Percentiles rank a stretch among this genome's conserved stretches.
Evolutionary conservation across 805 yeast genomes (phyloP).

Genomic region (Diddensiella transvaalensis): DNA sequence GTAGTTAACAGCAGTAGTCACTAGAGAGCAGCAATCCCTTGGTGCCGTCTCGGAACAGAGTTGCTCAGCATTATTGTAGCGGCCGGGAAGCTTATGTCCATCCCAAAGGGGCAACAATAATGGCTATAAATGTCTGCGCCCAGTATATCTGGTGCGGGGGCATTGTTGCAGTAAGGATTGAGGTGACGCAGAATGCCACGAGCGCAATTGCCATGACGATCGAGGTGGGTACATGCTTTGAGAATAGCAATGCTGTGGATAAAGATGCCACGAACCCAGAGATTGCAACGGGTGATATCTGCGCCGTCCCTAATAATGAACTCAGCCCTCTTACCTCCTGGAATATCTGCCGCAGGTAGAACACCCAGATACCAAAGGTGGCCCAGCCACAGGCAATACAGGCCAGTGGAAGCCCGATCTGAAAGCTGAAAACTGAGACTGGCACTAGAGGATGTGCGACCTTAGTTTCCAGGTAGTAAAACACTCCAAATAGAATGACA

Average conservation of each 20-base stretch:
- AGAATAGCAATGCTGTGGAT: slow-evolving; percentile 12
- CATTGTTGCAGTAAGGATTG: slow-evolving; percentile 48
- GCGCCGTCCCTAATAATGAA: slow-evolving; percentile 45
- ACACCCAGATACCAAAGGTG: slow-evolving; percentile 71
- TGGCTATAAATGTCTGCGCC: slow-evolving; percentile 52
- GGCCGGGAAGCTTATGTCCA: slow-evolving; percentile 78
- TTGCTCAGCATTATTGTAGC: slow-evolving; percentile 61
- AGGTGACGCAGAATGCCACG: slow-evolving; percentile 53
- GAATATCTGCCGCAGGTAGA: slow-evolving; percentile 52
- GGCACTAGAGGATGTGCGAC: slow-evolving; percentile 57
- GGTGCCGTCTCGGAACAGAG: slow-evolving; percentile 56
- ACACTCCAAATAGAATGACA: slow-evolving; percentile 39
- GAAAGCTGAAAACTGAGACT: slow-evolving; percentile 40
- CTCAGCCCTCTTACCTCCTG: slow-evolving; percentile 48
- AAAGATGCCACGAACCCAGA: slow-evolving; percentile 15
- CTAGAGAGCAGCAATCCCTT: slow-evolving; percentile 76
- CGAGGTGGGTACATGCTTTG: slow-evolving; percentile 4
- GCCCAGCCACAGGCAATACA: slow-evolving; percentile 70
- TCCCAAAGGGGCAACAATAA: slow-evolving; percentile 63
- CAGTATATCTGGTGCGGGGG: slow-evolving; percentile 62
- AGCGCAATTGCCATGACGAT: slow-evolving; percentile 34
- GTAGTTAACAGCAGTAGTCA: slow-evolving; percentile 67
- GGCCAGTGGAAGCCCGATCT: slow-evolving; percentile 46
- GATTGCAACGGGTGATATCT: slow-evolving; percentile 37
- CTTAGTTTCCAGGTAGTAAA: slow-evolving; percentile 48